phyloP scores from a whole-genome alignment of 2,329 filamentous ascomycete genomes.

The Ceratocystiopsis minuta region DNA sequence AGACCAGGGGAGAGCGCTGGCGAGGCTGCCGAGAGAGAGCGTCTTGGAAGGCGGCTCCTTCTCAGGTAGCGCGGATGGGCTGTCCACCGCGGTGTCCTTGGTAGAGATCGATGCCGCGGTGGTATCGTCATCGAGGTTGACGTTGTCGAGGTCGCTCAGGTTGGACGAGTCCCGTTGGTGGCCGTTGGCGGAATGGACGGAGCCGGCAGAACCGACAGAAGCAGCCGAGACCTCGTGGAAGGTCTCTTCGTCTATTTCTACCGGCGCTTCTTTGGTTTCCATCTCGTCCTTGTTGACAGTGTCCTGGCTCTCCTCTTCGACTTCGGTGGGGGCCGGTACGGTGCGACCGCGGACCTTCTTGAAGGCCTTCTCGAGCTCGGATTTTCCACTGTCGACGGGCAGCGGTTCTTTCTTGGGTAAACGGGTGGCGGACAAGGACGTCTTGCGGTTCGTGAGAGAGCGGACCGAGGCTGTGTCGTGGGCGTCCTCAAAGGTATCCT shows the following conservation, averaged over 20 bases:
- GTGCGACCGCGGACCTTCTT: slow-evolving; percentile 5
- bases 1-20: slow-evolving; percentile 55
- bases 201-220: no score
- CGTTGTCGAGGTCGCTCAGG: slow-evolving; percentile 32
- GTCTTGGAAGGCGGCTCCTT: slow-evolving; percentile 29
- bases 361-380: slow-evolving; percentile 13
- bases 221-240: no score
- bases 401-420: slow-evolving; percentile 12
- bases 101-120: slow-evolving; percentile 8
- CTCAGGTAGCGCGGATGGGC: slow-evolving; percentile 9
- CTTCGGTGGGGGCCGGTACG: slow-evolving; percentile 1
- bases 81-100: slow-evolving; percentile 9
- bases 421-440: slow-evolving; percentile 14
- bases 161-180: slow-evolving; percentile 19
- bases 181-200: slow-evolving; percentile 1
- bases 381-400: slow-evolving; percentile 11
- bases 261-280: slow-evolving; percentile 6
- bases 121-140: slow-evolving; percentile 47
- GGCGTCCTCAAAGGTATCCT: slow-evolving; percentile 77
- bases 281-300: slow-evolving; percentile 12
- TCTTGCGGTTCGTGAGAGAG: slow-evolving; percentile 39
- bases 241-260: no score
- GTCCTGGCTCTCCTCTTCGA: slow-evolving; percentile 17
- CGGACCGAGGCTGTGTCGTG: slow-evolving; percentile 45
- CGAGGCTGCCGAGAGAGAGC: slow-evolving; percentile 50